These are phyloP conservation scores for Starmera stellimalicola DNA, from an alignment of 1,139 yeast genomes.

Conservation along the genomic window DNA sequence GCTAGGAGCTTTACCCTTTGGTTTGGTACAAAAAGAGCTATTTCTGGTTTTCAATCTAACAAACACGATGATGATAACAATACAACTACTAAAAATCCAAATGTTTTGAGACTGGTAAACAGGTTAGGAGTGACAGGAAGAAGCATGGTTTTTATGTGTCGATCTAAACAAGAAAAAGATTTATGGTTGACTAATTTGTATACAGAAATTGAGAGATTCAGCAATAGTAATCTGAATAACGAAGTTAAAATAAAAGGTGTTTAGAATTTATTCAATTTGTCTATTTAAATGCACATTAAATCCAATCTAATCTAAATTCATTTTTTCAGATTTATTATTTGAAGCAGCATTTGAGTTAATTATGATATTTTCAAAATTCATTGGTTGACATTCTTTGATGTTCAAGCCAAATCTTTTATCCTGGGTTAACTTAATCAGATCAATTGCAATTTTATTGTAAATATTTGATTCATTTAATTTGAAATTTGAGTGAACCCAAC, in stretches of 20 bases:
- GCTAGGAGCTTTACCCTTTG: slow-evolving; percentile 73
- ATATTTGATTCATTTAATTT: slow-evolving; percentile 37
- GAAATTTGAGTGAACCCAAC: slow-evolving; percentile 78
- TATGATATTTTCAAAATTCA: slow-evolving; percentile 23
- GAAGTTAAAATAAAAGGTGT: background rate
- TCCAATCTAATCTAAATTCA: slow-evolving; percentile 28
- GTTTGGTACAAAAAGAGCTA: slow-evolving; percentile 59
- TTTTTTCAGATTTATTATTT: slow-evolving; percentile 20
- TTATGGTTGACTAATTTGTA: slow-evolving; percentile 65
- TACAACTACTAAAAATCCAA: slow-evolving; percentile 27
- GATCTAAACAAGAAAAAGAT: slow-evolving; percentile 78
- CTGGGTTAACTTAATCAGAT: slow-evolving; percentile 47
- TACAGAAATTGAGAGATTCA: slow-evolving; percentile 54
- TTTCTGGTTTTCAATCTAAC: slow-evolving; percentile 17
- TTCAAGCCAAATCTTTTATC: slow-evolving; percentile 61
- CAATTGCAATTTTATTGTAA: slow-evolving; percentile 36
- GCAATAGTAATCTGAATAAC: slow-evolving; percentile 5
- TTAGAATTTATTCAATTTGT: background rate
- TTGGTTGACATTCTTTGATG: slow-evolving; percentile 52
- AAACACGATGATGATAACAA: slow-evolving; percentile 5
- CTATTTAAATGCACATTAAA: slow-evolving; percentile 4
- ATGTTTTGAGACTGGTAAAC: slow-evolving; percentile 32
- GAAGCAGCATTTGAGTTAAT: slow-evolving; percentile 4
- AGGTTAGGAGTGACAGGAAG: slow-evolving; percentile 62
- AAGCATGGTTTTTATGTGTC: slow-evolving; percentile 65